Base-by-base conservation (phyloP, 1,284 basidiomycete species). In the Trametes versicolor region DNA sequence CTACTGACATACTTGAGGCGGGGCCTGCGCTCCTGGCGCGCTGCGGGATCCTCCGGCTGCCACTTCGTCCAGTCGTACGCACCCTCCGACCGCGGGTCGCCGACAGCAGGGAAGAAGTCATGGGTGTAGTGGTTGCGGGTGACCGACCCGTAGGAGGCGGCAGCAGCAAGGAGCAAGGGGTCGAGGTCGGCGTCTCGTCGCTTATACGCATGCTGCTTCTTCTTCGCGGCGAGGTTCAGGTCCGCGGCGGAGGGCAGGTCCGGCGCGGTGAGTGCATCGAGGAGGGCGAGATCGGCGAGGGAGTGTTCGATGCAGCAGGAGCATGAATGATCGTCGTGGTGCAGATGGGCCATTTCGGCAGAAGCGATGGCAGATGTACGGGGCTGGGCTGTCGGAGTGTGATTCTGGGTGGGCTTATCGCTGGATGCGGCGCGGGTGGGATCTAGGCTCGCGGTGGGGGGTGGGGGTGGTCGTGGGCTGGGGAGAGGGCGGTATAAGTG, bases 51-150 rank as follows among this genome's bases (percentile, higher is more conserved):
- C 56, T 83, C 81, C 2, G 80, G 79, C 52, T 79, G 78, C 76
- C 83, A 79, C 65, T 85, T 87, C 32, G 84, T 83, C 84, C 83
- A 87, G 71, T 88, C 87, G 79, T 82, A 86, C 12, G 85, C 79
- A 19, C 82, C 83, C 70, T 87, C 84, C 5, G 81, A 79, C 54
- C 80, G 78, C 15, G 85, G 85, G 49, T 86, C 78, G 71, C 79
- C 81, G 36, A 85, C 82, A 0, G 82, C 85, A 4, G 89, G 88
- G 71, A 88, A 88, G 76, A 90, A 90, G 71, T 90, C 86, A 70
- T 91, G 89, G 58, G 86, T 82, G 72, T 91, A 91, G 74, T 94
- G 92, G 72, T 94, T 92, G 41, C 90, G 84, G 41, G 92, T 93
- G 59, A 89, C 83, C 68, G 91, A 85, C 8, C 90, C 89, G 25